Conservation (phyloP, 495 filamentous ascomycete genomes). For the Hypoxylon crocopeplum region DNA sequence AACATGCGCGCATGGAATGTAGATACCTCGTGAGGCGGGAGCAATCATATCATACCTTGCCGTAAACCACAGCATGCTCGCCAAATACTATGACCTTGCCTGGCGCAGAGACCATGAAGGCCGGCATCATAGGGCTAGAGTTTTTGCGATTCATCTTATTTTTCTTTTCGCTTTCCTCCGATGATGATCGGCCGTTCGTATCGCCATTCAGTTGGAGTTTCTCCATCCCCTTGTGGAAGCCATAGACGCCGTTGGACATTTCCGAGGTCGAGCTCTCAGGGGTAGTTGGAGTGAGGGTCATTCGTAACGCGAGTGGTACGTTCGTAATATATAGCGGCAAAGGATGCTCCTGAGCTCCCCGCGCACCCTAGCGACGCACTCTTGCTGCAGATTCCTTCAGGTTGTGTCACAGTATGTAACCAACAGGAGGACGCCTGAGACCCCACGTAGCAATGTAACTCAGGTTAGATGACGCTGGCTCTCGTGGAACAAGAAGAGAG, state of each 20-base stretch:
- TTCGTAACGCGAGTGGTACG: not conserved
- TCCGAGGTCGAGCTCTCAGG: slow-evolving; percentile 26
- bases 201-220: slow-evolving; percentile 32
- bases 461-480: not conserved
- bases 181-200: slow-evolving; percentile 27
- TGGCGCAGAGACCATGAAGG: slow-evolving; percentile 97
- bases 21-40: not conserved
- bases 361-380: slow-evolving; percentile 2
- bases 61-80: slow-evolving; percentile 95
- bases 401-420: too few species aligned
- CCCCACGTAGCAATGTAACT: slow-evolving; percentile 12
- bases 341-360: not conserved
- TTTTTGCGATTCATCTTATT: slow-evolving; percentile 55
- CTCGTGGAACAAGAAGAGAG: not conserved
- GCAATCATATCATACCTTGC: slow-evolving; percentile 67
- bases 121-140: slow-evolving; percentile 71
- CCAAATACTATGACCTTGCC: slow-evolving; percentile 98
- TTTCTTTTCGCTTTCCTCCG: slow-evolving; percentile 31
- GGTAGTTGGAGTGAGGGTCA: slow-evolving; percentile 27
- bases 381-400: not conserved
- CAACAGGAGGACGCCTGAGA: not conserved
- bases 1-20: slow-evolving; percentile 5
- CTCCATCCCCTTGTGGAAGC: slow-evolving; percentile 33
- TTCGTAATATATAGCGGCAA: slow-evolving; percentile 7
- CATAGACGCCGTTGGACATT: slow-evolving; percentile 46